These are phyloP conservation scores for Rhodotorula mucilaginosa DNA, from an alignment of 1,284 basidiomycete genomes.

Conservation along the genomic window DNA sequence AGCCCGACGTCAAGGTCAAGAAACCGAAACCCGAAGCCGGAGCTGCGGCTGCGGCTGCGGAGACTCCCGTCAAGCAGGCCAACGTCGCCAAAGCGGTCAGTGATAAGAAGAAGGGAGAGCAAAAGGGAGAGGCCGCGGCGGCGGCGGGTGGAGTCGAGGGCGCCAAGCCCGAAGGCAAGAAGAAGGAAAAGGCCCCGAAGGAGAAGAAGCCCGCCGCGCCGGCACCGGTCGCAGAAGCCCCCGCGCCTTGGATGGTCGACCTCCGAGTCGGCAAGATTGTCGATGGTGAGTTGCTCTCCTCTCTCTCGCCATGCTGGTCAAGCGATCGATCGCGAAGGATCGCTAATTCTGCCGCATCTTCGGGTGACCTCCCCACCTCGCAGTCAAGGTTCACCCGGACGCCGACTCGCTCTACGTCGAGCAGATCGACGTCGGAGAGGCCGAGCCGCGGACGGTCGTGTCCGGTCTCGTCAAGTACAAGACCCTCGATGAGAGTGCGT, in stretches of 20 bases:
- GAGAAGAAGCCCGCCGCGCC: constrained; percentile 45
- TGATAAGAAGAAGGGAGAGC: constrained; percentile 54
- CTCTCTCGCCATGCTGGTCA: too few species aligned
- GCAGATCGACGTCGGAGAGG: constrained; percentile 93
- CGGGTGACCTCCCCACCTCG: neutral
- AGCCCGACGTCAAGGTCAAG: constrained; percentile 64
- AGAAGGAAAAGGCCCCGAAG: constrained; percentile 52
- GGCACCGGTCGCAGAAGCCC: constrained; percentile 40
- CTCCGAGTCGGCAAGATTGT: constrained; percentile 77
- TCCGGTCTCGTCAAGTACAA: constrained; percentile 93
- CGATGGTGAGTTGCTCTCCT: constrained; percentile 61
- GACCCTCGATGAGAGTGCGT: constrained; percentile 68
- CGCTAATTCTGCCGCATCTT: neutral
- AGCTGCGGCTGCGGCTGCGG: constrained; percentile 46
- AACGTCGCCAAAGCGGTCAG: constrained; percentile 50
- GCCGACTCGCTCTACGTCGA: constrained; percentile 49
- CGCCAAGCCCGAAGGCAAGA: constrained; percentile 48
- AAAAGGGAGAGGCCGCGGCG: constrained; percentile 27
- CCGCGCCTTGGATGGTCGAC: constrained; percentile 86
- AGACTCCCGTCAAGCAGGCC: constrained; percentile 47
- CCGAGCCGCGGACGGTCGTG: constrained; percentile 86
- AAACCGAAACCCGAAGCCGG: constrained; percentile 53
- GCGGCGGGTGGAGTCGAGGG: constrained; percentile 29
- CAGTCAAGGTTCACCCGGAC: constrained; percentile 90
- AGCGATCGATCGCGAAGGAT: too few species aligned